Conservation (phyloP, 164 flowering plant genomes). For the Buxus sempervirens region DNA sequence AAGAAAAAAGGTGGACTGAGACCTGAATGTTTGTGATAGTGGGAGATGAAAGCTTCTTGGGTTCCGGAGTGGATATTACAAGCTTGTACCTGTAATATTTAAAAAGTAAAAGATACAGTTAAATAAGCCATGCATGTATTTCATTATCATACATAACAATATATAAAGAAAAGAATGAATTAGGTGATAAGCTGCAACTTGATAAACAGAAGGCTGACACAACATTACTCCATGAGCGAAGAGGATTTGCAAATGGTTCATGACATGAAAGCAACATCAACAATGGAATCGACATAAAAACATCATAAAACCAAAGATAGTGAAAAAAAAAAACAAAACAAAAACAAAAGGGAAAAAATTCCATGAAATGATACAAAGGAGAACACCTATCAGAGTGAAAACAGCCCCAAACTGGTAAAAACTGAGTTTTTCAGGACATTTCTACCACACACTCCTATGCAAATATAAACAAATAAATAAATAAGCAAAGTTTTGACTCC, state of each 20-base stretch:
- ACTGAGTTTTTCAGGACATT: not conserved
- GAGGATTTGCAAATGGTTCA: not conserved
- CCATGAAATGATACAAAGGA: too few species aligned
- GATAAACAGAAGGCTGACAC: not conserved
- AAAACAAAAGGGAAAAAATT: too few species aligned
- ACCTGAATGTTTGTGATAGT: slow-evolving; percentile 95
- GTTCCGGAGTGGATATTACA: slow-evolving; percentile 74
- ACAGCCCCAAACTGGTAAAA: not conserved
- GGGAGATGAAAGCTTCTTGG: slow-evolving; percentile 82
- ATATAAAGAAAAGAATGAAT: not conserved
- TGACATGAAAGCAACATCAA: not conserved
- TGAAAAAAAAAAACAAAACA: too few species aligned
- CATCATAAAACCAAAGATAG: not conserved
- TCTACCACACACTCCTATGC: not conserved
- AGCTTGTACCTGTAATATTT: slow-evolving; percentile 77
- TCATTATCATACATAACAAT: not conserved
- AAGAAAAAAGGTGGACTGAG: not conserved
- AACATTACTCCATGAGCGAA: too few species aligned
- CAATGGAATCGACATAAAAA: not conserved
- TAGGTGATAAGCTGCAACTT: not conserved
- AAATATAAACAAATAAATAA: too few species aligned
- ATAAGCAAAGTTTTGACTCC: too few species aligned
- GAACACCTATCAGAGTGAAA: not conserved
- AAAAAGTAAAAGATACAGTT: slow-evolving; percentile 12
- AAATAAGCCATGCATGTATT: slow-evolving; percentile 5